Evolutionary conservation across 352 stramenopile genomes (phyloP), one percentile per base, ranked within the genome.

Genomic region (Aphanomyces stellatus): DNA sequence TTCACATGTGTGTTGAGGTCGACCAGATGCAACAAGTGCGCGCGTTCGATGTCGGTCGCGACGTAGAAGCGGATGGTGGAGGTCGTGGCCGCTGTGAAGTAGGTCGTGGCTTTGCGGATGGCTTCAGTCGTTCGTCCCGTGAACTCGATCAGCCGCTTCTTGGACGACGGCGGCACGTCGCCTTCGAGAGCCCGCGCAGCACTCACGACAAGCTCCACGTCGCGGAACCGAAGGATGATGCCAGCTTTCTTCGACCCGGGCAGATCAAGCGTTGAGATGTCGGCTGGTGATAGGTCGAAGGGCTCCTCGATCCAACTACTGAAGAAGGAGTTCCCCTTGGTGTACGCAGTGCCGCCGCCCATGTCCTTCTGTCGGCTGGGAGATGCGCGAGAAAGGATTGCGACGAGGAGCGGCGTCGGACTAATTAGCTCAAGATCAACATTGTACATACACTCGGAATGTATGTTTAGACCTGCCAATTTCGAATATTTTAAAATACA

Each of bases 11-110:
- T 67, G 42, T 67, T 56, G 34, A 67, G 30, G 7, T 57, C 28
- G 17, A 67, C 60, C 5, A 67, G 60, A 17, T 67, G 49, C 7
- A 67, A 19, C 49, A 42, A 67, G 22, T 64, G 60, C 11, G 25
- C 60, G 17, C 60, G 60, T 24, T 67, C 60, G 34, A 51, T 41
- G 10, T 67, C 46, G 7, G 60, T 46, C 15, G 24, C 42, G 11
- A 67, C 60, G 34, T 57, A 67, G n/a, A 67, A 67, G 17, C 37
- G 22, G 19, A 67, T 30, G 25, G 37, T 57, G 1, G 41, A 27
- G 28, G 60, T 60, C 24, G 43, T 40, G 8, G 60, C 60, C 7
- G 60, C 60, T 6, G 60, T 67, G 34, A 67, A 67, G 37, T 67
- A 67, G 31, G 25, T 67, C 27, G 40, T 60, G 2, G 60, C 60